Evolutionary conservation across 2,329 filamentous ascomycete species (phyloP).

Genomic region (Ceratocystis lukuohia): DNA sequence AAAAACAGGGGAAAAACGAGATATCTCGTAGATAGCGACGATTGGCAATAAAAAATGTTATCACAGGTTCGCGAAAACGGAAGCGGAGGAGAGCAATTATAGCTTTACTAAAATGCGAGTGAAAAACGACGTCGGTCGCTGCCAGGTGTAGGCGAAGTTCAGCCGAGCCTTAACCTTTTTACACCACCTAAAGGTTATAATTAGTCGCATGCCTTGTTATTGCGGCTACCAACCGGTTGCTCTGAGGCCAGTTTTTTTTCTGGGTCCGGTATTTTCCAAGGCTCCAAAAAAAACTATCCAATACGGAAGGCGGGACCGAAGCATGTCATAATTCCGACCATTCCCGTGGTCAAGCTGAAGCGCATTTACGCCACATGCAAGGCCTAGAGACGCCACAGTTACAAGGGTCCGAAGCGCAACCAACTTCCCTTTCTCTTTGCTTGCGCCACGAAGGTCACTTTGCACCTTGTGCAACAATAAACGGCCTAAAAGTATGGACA

Average conservation of each 20-base stretch:
- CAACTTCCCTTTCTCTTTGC: constrained; percentile 6
- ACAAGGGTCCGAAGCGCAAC: constrained; percentile 8
- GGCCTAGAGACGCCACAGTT: not conserved
- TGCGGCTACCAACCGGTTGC: not conserved
- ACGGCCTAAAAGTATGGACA: too few species aligned
- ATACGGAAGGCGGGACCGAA: constrained; percentile 18
- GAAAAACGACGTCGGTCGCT: constrained; percentile 17
- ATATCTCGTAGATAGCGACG: constrained; percentile 14
- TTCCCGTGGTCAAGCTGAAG: constrained; percentile 16
- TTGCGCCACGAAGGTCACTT: too few species aligned
- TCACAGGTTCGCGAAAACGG: constrained; percentile 9
- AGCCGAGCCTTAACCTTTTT: constrained; percentile 13
- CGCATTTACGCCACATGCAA: constrained; percentile 1
- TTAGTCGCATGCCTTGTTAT: not conserved
- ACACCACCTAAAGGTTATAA: not conserved
- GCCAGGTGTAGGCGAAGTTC: constrained; percentile 16
- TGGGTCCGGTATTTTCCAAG: constrained; percentile 17
- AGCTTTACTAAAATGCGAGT: constrained; percentile 6
- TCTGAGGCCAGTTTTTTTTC: constrained; percentile 12
- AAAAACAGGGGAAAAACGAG: constrained; percentile 10
- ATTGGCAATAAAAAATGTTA: constrained; percentile 9
- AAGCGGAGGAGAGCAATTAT: constrained; percentile 8
- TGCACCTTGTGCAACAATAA: too few species aligned
- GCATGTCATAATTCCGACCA: constrained; percentile 12
- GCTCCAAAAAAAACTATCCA: constrained; percentile 5